Base-by-base conservation (phyloP, 2,329 filamentous ascomycete species). In the Nannizziopsis arthrosporioides region DNA sequence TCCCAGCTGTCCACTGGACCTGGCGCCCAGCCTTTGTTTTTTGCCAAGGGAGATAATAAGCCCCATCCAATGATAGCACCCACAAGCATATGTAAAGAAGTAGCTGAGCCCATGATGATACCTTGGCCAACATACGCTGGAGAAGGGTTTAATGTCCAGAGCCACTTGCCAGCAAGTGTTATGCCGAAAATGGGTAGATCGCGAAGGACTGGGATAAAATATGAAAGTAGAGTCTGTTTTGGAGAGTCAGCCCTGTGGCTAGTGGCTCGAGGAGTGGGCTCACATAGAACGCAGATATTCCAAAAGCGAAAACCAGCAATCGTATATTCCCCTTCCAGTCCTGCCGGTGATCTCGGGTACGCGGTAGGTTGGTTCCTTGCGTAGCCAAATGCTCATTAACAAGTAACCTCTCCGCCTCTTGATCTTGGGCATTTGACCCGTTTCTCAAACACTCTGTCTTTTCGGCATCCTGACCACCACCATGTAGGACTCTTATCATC, bases 101-200 rank as follows among this genome's bases (percentile, higher is more conserved):
- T 98, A 35, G 87, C 83, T 3, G 90, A 85, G 0, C 92, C 92
- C 92, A 98, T 98, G 60, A 98, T 96, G 53, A 98, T 93, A 9
- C 92, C 92, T 67, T 98, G 92, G 0, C 92, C 92, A 19, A 96
- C 81, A 63, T 98, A 98, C 2, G 92, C 92, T n/a, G 94, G 82
- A 40, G 88, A 95, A 0, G 92, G 92, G 56, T 98, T 98, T 5
- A 98, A 71, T 0, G 86, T 92, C 92, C 92, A 98, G 1, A 95
- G 76, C 90, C 90, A 98, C 1, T 78, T 78, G 1, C 77, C 68
- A 0, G 88, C 88, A 5, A 93, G 76, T 1, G 76, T 67, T 0
- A 75, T 68, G 0, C 92, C 92, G 56, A 96, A 85, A 19, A 98
- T 72, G 0, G 92, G 92, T n/a, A 98, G 71, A 55, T 85, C 83